Evolutionary conservation across 1,139 yeast genomes (phyloP), one percentile per base, ranked within the genome.

Genomic region (Schizosaccharomyces versatilis): DNA sequence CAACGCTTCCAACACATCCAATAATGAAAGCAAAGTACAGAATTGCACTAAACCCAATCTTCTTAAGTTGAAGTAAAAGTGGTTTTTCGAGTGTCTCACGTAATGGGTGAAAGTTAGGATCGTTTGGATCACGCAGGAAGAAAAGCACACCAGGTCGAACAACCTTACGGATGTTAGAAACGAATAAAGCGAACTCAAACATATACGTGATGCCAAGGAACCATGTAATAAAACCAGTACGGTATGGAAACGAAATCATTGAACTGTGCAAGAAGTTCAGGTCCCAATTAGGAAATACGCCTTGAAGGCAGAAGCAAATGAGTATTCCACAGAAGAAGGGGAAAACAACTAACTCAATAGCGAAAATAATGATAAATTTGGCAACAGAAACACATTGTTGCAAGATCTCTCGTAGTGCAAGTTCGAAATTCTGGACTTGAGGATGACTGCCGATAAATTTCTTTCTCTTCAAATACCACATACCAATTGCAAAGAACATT

Each of bases 51-150:
- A 85, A 68, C 7, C 74, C 73, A 49, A 90, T 81, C 59, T 95
- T 73, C 41, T 82, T 78, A 41, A 88, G 62, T 65, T 90, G 96
- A 51, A 81, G 70, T 12, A 69, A 60, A 61, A 88, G 73, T 0
- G 95, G 84, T 60, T 83, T 79, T 55, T 82, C 81, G 58, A 90
- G 69, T 0, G 94, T 93, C 64, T 88, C 95, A 61, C 85, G 90
- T 52, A 90, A 75, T n/a, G 93, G 76, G 59, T 90, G 78, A 49
- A 86, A 80, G 61, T 85, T 82, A 38, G 95, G 95, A 64, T 90
- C 96, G 61, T 88, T 95, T 1, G 96, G 95, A 39, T 94, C 86
- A 60, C 95, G 74, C 57, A 93, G 84, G 68, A 93, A 90, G 67
- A 79, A 90, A 51, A 90, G 70, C 2, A 85, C 95, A 6, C 98